Base-by-base conservation (phyloP, 495 filamentous ascomycete species). In the Acidomyces sp. region DNA sequence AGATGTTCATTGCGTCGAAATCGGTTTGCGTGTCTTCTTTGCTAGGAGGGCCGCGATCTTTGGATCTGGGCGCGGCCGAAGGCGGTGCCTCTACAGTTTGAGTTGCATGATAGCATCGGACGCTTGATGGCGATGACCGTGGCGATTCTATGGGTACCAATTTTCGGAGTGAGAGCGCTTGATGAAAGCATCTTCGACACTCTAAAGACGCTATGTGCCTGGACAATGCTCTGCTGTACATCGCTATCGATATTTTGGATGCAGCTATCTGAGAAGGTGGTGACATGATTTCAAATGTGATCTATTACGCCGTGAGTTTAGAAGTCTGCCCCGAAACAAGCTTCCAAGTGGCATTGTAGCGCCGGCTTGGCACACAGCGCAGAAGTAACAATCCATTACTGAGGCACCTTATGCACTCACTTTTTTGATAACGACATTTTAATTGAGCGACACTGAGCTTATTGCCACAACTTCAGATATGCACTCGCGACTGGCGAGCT, bases 1-100 rank as follows among this genome's bases (percentile, higher is more conserved):
- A 70, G 9, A 97, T 78, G 56, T 97, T 72, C 42, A 96, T 66
- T 10, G 63, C 60, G 11, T 54, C 61, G 48, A 95, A 83, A 62
- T 93, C 81, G 16, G 85, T 90, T 46, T 76, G 70, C 0, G 75
- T 80, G 31, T 69, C 62, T 63, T 80, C 76, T 22, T 60, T 57
- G 25, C 70, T 76, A 16, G 55, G 36, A 1, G 75, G 75, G 30
- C 74, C 76, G 35, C 76, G 74, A 58, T 78, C 70, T 37, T 55
- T 64, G 17, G 54, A 65, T 40, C 52, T 57, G 15, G 57, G 59
- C 23, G 47, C 21, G 4, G 41, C 42, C 6, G 45, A 25, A n/a
- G n/a, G n/a, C 5, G 45, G 45, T 21, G 6, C 15, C 24, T 2
- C 2, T 20, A 25, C 19, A 4, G 33, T 9, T 25, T 26, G 30